Percentiles rank a stretch among this genome's conserved stretches.
Evolutionary conservation across 441 rosid genomes (phyloP).

Genomic region (Kokia cookei): DNA sequence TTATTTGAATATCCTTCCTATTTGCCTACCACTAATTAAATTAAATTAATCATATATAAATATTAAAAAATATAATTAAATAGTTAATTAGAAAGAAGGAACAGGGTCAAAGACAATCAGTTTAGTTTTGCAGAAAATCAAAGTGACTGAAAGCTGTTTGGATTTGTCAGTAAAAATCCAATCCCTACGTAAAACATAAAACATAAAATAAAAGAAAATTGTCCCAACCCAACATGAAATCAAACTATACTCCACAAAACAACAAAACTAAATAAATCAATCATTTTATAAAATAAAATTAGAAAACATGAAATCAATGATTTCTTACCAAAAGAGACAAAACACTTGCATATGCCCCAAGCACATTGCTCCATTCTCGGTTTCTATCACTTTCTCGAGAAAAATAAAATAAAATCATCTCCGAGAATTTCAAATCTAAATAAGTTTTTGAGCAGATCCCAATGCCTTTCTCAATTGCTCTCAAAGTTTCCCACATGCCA

Average conservation of each 20-base stretch:
- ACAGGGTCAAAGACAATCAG: neutral
- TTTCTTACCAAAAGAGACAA: neutral
- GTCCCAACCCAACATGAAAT: neutral
- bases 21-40: neutral
- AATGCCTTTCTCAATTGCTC: conserved; percentile 23
- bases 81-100: too few species aligned
- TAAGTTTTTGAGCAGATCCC: conserved; percentile 15
- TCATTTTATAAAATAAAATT: neutral
- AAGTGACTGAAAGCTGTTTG: neutral
- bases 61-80: neutral
- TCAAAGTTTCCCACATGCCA: neutral
- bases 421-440: neutral
- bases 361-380: neutral
- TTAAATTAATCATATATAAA: neutral
- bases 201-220: neutral
- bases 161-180: neutral
- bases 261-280: neutral
- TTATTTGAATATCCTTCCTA: neutral
- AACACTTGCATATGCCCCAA: neutral
- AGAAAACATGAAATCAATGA: neutral
- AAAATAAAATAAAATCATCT: neutral
- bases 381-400: neutral
- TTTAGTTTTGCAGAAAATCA: neutral
- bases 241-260: neutral
- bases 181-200: neutral